phyloP scores from a whole-genome alignment of 257 asterid genomes.

The Nicotiana paniculata region DNA sequence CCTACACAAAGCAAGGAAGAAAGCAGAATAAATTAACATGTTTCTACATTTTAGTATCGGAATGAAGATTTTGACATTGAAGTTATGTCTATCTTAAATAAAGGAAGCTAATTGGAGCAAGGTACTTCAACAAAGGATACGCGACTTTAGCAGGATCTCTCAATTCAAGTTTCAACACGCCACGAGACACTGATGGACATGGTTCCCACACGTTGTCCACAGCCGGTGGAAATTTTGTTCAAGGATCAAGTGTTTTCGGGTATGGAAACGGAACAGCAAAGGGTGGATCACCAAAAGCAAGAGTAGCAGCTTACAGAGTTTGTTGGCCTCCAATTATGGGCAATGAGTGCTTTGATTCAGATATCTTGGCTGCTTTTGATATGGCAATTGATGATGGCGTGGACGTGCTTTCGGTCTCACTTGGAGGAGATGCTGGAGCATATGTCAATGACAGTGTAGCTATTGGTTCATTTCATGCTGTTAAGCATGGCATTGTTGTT shows the following conservation, averaged over 20 bases:
- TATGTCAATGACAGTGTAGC: conserved; percentile 69
- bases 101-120: conserved; percentile 93
- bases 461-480: conserved; percentile 93
- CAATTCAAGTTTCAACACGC: conserved; percentile 53
- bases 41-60: neutral
- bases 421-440: conserved; percentile 66
- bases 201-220: conserved; percentile 95
- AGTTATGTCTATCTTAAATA: neutral
- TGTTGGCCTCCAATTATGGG: conserved; percentile 73
- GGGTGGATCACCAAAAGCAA: conserved; percentile 90
- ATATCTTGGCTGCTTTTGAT: conserved; percentile 80
- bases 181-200: conserved; percentile 75
- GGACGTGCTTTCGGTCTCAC: conserved; percentile 79
- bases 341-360: conserved; percentile 80
- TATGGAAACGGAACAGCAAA: conserved; percentile 87
- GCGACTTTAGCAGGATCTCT: conserved; percentile 49
- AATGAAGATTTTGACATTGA: neutral
- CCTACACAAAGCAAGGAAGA: neutral
- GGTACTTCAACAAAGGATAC: conserved; percentile 81
- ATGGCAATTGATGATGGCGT: conserved; percentile 84
- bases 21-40: too few relatives aligned
- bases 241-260: conserved; percentile 62
- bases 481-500: conserved; percentile 60
- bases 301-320: conserved; percentile 95
- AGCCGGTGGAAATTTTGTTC: conserved; percentile 76